Evolutionary conservation across 2,329 filamentous ascomycete species (phyloP).

Genomic region (Penicillium sp.): DNA sequence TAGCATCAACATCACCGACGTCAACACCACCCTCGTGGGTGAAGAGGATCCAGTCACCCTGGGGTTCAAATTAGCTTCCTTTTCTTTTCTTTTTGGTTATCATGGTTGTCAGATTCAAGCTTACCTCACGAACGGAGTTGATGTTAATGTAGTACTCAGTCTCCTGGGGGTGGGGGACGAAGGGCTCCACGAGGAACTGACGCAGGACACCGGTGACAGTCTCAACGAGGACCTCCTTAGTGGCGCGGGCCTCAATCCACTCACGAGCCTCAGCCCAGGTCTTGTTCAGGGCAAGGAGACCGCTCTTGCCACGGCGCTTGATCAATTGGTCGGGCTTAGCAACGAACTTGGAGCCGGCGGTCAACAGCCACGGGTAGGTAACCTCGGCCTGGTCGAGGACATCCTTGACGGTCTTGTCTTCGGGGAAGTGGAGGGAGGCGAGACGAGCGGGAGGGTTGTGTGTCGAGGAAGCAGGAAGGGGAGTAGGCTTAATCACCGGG

Average conservation of each 20-base stretch:
- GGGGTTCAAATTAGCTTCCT: constrained; percentile 29
- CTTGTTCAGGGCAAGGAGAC: constrained; percentile 95
- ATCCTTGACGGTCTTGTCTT: constrained; percentile 76
- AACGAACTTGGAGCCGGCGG: constrained; percentile 83
- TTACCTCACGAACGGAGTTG: constrained; percentile 98
- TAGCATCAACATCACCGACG: constrained; percentile 97
- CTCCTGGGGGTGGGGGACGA: constrained; percentile 90
- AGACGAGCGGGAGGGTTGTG: constrained; percentile 93
- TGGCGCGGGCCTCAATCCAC: constrained; percentile 90
- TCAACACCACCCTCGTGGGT: constrained; percentile 99
- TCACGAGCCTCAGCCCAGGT: constrained; percentile 89
- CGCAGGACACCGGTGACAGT: constrained; percentile 82
- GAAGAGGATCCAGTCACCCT: constrained; percentile 99
- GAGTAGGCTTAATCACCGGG: constrained; percentile 95
- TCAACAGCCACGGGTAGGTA: constrained; percentile 94
- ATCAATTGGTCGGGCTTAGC: constrained; percentile 99
- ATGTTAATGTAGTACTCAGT: constrained; percentile 99
- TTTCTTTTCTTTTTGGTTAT: background rate
- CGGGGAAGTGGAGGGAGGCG: constrained; percentile 88
- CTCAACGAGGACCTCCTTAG: constrained; percentile 92
- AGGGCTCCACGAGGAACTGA: constrained; percentile 97
- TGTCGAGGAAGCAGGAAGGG: constrained; percentile 76
- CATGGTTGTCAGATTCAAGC: constrained; percentile 40
- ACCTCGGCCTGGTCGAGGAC: constrained; percentile 94
- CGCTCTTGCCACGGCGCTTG: constrained; percentile 99